Evolutionary conservation across 164 flowering plant species (phyloP), one percentile per base, ranked within the genome.

Genomic region (Litsea cubeba): DNA sequence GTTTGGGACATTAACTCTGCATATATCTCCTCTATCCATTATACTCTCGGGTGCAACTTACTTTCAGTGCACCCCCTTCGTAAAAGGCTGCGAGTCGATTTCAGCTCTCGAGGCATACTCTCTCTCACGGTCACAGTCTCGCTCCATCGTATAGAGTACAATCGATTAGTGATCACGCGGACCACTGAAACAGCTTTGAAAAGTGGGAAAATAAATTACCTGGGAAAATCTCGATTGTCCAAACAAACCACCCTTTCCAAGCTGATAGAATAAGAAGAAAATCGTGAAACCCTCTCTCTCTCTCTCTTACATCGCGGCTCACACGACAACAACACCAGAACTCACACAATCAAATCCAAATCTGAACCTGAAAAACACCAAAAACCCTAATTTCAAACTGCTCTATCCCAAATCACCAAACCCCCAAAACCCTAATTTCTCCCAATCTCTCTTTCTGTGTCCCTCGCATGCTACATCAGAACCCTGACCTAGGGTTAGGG

Each of bases 401-500:
- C 2, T 23, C 65, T 23, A 12, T 62, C 12, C 2, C 46, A 40
- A 40, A 40, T 40, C 46, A 4, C 8, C 46, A 40, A 40, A 40
- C 46, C 46, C 46, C 46, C 3, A 20, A 18, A 54, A 54, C 60
- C 60, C 60, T 54, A 14, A 17, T 2, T 28, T 30, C 11, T 8
- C 20, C 2, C 17, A 18, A 14, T 65, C 46, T 2, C 23, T 28
- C 10, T 17, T 12, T 63, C 22, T 30, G 17, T 30, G 17, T 30
- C 50, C n/a, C 20, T 30, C n/a, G n/a, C 26, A 69, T n/a, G 24
- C 26, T 6, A n/a, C 60, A 62, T 18, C 24, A 11, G 58, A 60
- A n/a, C 24, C 25, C 46, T 18, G 68, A 28, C 32, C 68, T 63
- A 72, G 68, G 49, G 65, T 74, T 79, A 51, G 74, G 80, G 69